Percentiles rank a stretch among this genome's conserved stretches.
These are phyloP conservation scores for Polyrhizophydium stewartii DNA, from an alignment of 371 early-diverging fungal genomes.

Conservation along the genomic window DNA sequence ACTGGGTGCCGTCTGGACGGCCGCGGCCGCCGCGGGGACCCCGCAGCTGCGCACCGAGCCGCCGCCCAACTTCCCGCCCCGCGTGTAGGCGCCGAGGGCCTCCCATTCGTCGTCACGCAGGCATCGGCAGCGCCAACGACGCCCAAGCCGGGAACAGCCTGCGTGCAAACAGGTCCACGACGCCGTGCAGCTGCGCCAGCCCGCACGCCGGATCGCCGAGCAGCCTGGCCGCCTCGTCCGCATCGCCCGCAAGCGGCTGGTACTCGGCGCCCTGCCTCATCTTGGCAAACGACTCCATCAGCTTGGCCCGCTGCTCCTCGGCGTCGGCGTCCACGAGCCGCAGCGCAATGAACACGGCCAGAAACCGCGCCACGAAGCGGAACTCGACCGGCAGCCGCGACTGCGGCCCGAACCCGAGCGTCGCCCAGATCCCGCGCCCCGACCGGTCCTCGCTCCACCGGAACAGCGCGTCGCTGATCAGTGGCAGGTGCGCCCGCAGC, in stretches of 20 bases:
- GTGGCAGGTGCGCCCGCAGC: constrained; percentile 22
- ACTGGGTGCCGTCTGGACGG: too few relatives aligned
- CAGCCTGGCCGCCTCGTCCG: background rate
- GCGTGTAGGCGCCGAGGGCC: background rate
- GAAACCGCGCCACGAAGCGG: constrained; percentile 19
- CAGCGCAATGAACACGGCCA: constrained; percentile 25
- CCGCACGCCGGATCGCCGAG: background rate
- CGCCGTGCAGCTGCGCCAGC: background rate
- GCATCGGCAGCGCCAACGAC: too few relatives aligned
- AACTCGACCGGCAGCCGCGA: constrained; percentile 22
- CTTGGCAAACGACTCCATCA: background rate
- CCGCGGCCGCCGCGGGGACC: too few relatives aligned
- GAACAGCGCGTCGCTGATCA: constrained; percentile 25
- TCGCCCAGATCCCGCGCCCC: constrained; percentile 31
- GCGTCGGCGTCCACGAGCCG: constrained; percentile 11
- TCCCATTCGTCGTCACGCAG: too few relatives aligned
- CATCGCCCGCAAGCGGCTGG: background rate
- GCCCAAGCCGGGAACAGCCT: background rate
- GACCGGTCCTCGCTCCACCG: constrained; percentile 33
- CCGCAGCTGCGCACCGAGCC: background rate
- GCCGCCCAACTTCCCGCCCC: background rate
- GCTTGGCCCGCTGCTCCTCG: background rate
- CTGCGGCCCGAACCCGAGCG: constrained; percentile 29
- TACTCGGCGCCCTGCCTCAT: constrained; percentile 1
- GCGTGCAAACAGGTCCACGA: background rate